Conservation (phyloP, 2,329 filamentous ascomycete genomes). For the Amphichorda felina region DNA sequence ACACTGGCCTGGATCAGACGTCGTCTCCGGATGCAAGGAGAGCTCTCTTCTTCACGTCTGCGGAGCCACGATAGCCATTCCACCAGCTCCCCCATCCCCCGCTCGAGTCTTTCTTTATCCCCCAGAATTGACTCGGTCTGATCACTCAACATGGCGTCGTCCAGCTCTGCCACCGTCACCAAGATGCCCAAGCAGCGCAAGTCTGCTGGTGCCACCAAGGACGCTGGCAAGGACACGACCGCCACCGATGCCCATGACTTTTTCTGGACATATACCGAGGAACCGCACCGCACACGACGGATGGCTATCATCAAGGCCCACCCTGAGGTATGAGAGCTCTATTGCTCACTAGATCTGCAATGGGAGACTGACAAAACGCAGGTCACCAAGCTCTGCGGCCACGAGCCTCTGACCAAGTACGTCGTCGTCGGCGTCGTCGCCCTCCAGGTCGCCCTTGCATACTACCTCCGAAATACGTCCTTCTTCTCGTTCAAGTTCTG, state of each 20-base stretch:
- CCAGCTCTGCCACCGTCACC: slow-evolving; percentile 20
- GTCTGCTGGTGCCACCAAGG: slow-evolving; percentile 4
- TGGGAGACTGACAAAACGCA: slow-evolving; percentile 19
- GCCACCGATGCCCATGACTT: slow-evolving; percentile 39
- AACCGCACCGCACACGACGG: slow-evolving; percentile 83
- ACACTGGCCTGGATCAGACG: no score
- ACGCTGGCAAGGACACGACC: slow-evolving; percentile 1
- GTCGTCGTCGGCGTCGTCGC: slow-evolving; percentile 74
- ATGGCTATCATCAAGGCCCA: slow-evolving; percentile 97
- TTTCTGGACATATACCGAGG: slow-evolving; percentile 99
- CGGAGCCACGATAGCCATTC: no score
- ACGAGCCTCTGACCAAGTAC: slow-evolving; percentile 92
- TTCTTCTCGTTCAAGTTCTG: slow-evolving; percentile 80
- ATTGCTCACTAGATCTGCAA: background rate
- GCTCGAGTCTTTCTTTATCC: no score
- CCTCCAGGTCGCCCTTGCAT: slow-evolving; percentile 70
- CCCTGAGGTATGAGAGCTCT: slow-evolving; percentile 56
- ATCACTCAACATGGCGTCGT: slow-evolving; percentile 13
- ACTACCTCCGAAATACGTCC: slow-evolving; percentile 61
- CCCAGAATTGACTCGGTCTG: no score
- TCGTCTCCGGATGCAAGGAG: no score
- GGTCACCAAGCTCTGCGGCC: slow-evolving; percentile 95
- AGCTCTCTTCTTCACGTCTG: no score
- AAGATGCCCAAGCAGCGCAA: slow-evolving; percentile 14
- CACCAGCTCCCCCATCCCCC: no score